Conservation (phyloP, 306 rosid genomes). For the Pyrus communis region DNA sequence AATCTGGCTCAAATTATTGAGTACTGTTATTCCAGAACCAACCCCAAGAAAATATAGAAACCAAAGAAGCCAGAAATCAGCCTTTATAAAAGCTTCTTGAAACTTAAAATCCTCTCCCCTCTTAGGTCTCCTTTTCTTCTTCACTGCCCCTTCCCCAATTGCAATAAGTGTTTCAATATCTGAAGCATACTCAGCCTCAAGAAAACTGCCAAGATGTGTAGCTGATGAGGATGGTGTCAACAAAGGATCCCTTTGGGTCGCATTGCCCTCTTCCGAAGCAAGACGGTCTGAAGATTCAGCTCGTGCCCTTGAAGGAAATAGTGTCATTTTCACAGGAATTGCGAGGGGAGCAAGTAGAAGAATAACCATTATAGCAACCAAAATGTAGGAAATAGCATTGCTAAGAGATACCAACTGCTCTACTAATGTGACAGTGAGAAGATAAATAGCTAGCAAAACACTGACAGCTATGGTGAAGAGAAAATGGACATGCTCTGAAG, state of each 20-base stretch:
- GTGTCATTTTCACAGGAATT: constrained; percentile 75
- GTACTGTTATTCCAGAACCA: constrained; percentile 74
- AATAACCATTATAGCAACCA: constrained; percentile 55
- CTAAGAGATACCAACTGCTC: constrained; percentile 35
- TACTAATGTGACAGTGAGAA: constrained; percentile 37
- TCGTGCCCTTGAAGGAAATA: constrained; percentile 38
- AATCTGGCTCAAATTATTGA: constrained; percentile 84
- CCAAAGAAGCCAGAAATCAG: constrained; percentile 96
- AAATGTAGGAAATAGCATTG: constrained; percentile 37
- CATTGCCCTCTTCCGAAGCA: constrained; percentile 21
- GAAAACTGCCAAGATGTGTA: constrained; percentile 38
- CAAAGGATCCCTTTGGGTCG: constrained; percentile 40
- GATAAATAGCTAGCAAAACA: constrained; percentile 58
- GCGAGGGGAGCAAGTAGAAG: constrained; percentile 62
- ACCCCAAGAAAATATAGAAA: constrained; percentile 61
- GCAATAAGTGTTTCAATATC: constrained; percentile 73
- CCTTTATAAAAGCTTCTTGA: constrained; percentile 62
- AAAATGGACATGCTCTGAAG: constrained; percentile 68
- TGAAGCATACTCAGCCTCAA: constrained; percentile 50
- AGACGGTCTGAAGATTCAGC: constrained; percentile 40
- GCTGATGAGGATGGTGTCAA: constrained; percentile 60
- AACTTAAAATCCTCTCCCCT: constrained; percentile 88
- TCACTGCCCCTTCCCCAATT: constrained; percentile 77
- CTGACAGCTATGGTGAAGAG: constrained; percentile 63
- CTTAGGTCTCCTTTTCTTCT: constrained; percentile 63